Base-by-base conservation (phyloP, 2,329 filamentous ascomycete species). In the Magnaporthiopsis rhizophila region DNA sequence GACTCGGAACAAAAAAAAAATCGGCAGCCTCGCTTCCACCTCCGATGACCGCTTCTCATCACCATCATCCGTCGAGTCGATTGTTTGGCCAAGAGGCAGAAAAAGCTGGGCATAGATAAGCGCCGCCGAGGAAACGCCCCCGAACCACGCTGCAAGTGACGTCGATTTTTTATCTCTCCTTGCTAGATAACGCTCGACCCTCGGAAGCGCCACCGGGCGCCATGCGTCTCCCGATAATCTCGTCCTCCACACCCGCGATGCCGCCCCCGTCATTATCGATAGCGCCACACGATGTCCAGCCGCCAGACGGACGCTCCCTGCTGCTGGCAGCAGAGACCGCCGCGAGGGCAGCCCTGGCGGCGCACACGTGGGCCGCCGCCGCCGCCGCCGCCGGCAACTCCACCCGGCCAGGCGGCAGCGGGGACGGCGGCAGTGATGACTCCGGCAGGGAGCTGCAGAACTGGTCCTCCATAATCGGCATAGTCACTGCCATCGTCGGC, bases 391-490 rank as follows among this genome's bases (percentile, higher is more conserved):
- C 26, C 26, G n/a, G n/a, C n/a, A 15, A 64, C 68, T 64, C 65
- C 32, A 64, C 65, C 6, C 67, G 64, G 64, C 61, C 67, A 67
- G 61, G 61, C 65, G 56, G 50, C 9, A 50, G 61, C 24, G 61
- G 61, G 61, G 61, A 34, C 28, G 66, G 58, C 59, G 65, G 65
- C 63, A 64, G 70, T 45, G 72, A 71, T 64, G 73, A 78, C 50
- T 74, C 76, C 38, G 79, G 78, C 60, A 79, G 83, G 63, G 79
- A 82, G 11, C 75, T 88, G 30, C 82, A 85, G 68, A 80, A 88
- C 74, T 98, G 94, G 93, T 96, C 92, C 60, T 96, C 92, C 32
- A 81, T 98, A 64, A 98, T 99, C 72, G 95, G 95, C 70, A 97
- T 99, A 72, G 78, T 94, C 64, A 96, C 93, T 3, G 93, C 95